Conservation (phyloP, 1,139 yeast genomes). For the Zygosaccharomyces sapae region DNA sequence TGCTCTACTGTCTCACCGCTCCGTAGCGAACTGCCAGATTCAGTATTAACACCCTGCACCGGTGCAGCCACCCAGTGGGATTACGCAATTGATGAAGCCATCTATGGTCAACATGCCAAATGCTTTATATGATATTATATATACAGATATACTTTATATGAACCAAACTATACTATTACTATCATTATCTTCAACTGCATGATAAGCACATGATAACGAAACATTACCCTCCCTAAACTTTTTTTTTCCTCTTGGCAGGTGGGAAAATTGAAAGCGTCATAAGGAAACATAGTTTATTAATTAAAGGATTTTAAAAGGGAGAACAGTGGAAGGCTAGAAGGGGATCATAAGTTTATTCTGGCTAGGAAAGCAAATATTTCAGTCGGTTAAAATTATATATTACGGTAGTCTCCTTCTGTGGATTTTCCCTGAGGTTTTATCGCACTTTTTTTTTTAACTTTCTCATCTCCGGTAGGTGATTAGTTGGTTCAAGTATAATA, state of each 20-base stretch:
- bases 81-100: slow-evolving; percentile 6
- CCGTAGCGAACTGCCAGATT: neutral
- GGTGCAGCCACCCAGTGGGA: slow-evolving; percentile 2
- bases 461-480: neutral
- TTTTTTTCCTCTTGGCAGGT: neutral
- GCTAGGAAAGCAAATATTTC: neutral
- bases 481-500: neutral
- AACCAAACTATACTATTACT: neutral
- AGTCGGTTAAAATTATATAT: neutral
- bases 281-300: neutral
- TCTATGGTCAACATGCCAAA: slow-evolving; percentile 15
- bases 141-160: neutral
- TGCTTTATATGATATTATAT: slow-evolving; percentile 10
- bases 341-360: neutral
- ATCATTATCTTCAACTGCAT: neutral
- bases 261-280: neutral
- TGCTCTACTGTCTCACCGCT: neutral
- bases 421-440: neutral
- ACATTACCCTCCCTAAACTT: neutral
- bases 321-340: neutral
- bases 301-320: neutral
- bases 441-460: neutral
- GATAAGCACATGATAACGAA: neutral
- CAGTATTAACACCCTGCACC: neutral
- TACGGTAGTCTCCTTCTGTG: neutral